Evolutionary conservation across 1,284 basidiomycete species (phyloP).

Genomic region (Meira nashicola): DNA sequence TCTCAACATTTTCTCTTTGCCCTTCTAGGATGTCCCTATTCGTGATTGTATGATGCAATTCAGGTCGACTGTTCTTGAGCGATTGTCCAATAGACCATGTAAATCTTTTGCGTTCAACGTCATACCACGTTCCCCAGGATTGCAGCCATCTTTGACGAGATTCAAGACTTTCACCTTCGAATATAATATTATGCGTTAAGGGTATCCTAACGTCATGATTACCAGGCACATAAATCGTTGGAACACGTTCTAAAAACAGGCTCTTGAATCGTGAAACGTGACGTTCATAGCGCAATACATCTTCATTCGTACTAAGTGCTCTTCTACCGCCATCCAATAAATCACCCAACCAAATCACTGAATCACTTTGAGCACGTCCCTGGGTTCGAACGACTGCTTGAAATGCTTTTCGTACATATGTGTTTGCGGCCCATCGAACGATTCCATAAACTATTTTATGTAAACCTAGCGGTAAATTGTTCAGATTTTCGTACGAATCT

Average conservation of each 20-base stretch:
- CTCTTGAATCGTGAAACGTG: conserved; percentile 21
- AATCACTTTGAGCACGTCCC: conserved; percentile 14
- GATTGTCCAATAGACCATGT: conserved; percentile 19
- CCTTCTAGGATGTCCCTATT: no score
- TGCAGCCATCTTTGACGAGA: conserved; percentile 6
- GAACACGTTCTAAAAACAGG: conserved; percentile 23
- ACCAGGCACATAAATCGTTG: conserved; percentile 29
- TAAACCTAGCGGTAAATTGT: not conserved
- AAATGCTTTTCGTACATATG: conserved; percentile 9
- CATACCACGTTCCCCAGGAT: conserved; percentile 11
- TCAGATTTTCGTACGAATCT: conserved; percentile 15
- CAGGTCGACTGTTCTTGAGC: no score
- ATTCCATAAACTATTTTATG: not conserved
- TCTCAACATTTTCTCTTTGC: no score
- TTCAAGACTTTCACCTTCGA: not conserved
- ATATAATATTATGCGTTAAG: conserved; percentile 4
- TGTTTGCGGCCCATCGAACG: conserved; percentile 12
- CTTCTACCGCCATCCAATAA: conserved; percentile 31
- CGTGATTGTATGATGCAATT: no score
- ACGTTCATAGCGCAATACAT: conserved; percentile 15
- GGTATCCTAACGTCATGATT: conserved; percentile 43
- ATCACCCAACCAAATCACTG: conserved; percentile 35
- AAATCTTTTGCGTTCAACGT: conserved; percentile 18
- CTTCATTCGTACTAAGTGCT: not conserved
- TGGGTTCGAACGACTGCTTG: conserved; percentile 5